These are phyloP conservation scores for Musa schizocarpa DNA, from an alignment of 176 grass and related monocot genomes.

Conservation along the genomic window DNA sequence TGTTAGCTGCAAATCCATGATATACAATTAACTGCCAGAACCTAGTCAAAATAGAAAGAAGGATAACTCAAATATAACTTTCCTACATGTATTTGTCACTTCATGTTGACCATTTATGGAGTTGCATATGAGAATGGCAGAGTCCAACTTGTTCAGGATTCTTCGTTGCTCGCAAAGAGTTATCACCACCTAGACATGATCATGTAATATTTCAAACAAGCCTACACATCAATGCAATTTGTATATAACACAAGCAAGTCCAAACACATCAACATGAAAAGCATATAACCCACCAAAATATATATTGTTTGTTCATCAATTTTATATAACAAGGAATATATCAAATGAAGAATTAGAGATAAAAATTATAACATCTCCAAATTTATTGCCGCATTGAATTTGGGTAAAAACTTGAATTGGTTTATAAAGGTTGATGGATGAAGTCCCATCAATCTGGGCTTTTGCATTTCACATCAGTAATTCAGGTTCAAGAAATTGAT, in stretches of 20 bases:
- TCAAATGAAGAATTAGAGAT: background rate
- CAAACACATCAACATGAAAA: background rate
- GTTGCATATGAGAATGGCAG: slow-evolving; percentile 26
- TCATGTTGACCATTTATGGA: slow-evolving; percentile 5
- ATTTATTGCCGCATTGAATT: no score
- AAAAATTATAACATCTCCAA: background rate
- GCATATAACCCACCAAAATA: no score
- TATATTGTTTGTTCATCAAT: background rate
- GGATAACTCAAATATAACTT: slow-evolving; percentile 1
- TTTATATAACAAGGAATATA: background rate
- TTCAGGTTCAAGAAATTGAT: no score
- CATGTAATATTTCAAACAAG: no score
- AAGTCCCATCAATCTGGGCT: no score
- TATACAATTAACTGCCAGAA: background rate
- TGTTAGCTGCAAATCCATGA: slow-evolving; percentile 18
- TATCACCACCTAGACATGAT: slow-evolving; percentile 15
- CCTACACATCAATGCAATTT: background rate
- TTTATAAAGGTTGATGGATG: no score
- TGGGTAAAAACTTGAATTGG: no score
- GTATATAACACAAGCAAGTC: background rate
- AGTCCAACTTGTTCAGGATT: slow-evolving; percentile 5
- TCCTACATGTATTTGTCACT: slow-evolving; percentile 19
- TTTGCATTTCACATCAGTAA: no score
- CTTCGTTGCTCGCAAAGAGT: slow-evolving; percentile 5
- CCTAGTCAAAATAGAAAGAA: background rate